Conservation (phyloP, 176 grass and related monocot genomes). For the Phragmites australis region DNA sequence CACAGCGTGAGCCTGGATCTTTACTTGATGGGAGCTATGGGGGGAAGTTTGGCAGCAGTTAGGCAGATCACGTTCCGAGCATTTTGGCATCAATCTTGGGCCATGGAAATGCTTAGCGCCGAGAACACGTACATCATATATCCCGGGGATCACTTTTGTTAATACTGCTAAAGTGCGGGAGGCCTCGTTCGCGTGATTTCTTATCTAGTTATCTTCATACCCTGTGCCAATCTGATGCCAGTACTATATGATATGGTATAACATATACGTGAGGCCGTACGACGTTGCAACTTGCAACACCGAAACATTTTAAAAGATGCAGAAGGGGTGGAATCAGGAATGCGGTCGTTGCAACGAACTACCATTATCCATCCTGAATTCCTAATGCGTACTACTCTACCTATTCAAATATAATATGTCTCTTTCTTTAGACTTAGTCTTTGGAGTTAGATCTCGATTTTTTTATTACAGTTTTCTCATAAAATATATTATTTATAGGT, state of each 20-base stretch:
- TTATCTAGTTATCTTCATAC: not conserved
- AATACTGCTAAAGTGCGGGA: not conserved
- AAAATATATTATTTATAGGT: no score
- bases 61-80: not conserved
- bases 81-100: not conserved
- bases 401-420: no score
- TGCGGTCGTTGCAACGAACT: not conserved
- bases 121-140: slow-evolving; percentile 33
- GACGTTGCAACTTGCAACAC: not conserved
- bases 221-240: not conserved
- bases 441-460: no score
- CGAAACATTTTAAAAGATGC: not conserved
- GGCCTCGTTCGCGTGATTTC: not conserved
- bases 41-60: not conserved
- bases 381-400: no score
- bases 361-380: not conserved
- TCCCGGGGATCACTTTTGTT: not conserved
- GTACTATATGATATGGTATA: not conserved
- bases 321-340: no score
- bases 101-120: not conserved
- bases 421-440: no score
- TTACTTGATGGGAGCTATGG: not conserved
- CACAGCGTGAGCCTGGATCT: not conserved
- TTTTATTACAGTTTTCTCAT: no score
- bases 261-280: slow-evolving; percentile 1